Conservation (phyloP, 2,329 filamentous ascomycete genomes). For the Aspergillus unguis region DNA sequence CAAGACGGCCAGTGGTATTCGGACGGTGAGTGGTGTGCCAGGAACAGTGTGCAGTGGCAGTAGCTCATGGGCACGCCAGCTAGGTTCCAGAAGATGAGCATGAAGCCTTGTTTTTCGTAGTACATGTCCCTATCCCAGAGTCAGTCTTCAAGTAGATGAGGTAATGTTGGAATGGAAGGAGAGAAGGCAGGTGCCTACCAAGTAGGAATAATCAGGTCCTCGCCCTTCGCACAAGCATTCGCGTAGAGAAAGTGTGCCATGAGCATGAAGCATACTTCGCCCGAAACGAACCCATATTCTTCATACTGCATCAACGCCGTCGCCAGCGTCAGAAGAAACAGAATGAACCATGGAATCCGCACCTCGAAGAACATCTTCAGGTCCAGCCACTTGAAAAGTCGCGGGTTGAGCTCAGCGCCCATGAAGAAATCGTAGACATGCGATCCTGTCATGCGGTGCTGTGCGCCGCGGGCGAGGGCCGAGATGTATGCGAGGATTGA, state of each 20-base stretch:
- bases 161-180: background rate
- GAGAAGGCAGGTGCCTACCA: slow-evolving; percentile 51
- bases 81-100: slow-evolving; percentile 97
- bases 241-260: slow-evolving; percentile 89
- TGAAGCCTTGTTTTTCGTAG: slow-evolving; percentile 93
- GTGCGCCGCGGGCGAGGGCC: slow-evolving; percentile 72
- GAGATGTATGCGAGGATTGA: slow-evolving; percentile 80
- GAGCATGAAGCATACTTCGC: slow-evolving; percentile 74
- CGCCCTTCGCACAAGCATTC: slow-evolving; percentile 86
- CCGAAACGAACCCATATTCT: slow-evolving; percentile 75
- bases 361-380: slow-evolving; percentile 97
- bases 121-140: slow-evolving; percentile 68
- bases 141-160: no score
- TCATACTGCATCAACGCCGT: slow-evolving; percentile 80
- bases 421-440: slow-evolving; percentile 86
- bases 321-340: slow-evolving; percentile 71
- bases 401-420: slow-evolving; percentile 80
- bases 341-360: slow-evolving; percentile 88
- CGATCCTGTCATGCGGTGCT: slow-evolving; percentile 86
- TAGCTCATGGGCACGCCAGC: slow-evolving; percentile 86
- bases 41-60: slow-evolving; percentile 86
- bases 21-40: slow-evolving; percentile 74
- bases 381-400: slow-evolving; percentile 76
- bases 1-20: slow-evolving; percentile 71
- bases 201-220: slow-evolving; percentile 82